Conservation (phyloP, 108 stramenopile genomes). For the Skeletonema tropicum region DNA sequence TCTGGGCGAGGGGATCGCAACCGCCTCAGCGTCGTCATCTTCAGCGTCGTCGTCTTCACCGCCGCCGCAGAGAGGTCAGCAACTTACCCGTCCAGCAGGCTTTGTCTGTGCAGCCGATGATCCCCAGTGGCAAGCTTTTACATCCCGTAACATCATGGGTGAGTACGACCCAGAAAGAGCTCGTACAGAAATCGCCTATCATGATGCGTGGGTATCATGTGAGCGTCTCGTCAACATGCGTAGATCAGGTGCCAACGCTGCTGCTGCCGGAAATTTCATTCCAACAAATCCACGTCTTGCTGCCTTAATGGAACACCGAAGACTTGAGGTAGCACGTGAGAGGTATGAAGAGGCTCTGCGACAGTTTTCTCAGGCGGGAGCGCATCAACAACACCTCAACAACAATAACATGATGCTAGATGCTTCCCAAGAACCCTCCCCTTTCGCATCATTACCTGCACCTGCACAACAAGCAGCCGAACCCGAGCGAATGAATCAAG, state of each 20-base stretch:
- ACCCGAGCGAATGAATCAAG: not conserved
- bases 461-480: not conserved
- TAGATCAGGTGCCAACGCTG: not conserved
- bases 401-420: not conserved
- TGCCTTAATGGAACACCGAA: not conserved
- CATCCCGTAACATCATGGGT: too few species aligned
- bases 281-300: slow-evolving; percentile 1
- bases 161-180: not conserved
- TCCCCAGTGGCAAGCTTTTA: too few species aligned
- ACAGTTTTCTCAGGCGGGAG: too few species aligned
- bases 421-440: too few species aligned
- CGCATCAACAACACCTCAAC: not conserved
- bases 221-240: not conserved
- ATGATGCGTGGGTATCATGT: not conserved
- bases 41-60: too few species aligned
- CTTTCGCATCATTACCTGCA: not conserved
- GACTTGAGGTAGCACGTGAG: not conserved
- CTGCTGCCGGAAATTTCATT: not conserved
- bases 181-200: not conserved
- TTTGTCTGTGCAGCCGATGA: too few species aligned
- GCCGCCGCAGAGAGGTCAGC: too few species aligned
- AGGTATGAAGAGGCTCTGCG: not conserved
- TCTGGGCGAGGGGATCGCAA: too few species aligned
- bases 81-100: too few species aligned
- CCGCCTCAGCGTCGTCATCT: too few species aligned